Evolutionary conservation across 768 basidiomycete species (phyloP), one percentile per base, ranked within the genome.

Genomic region (Podaxis sp.): DNA sequence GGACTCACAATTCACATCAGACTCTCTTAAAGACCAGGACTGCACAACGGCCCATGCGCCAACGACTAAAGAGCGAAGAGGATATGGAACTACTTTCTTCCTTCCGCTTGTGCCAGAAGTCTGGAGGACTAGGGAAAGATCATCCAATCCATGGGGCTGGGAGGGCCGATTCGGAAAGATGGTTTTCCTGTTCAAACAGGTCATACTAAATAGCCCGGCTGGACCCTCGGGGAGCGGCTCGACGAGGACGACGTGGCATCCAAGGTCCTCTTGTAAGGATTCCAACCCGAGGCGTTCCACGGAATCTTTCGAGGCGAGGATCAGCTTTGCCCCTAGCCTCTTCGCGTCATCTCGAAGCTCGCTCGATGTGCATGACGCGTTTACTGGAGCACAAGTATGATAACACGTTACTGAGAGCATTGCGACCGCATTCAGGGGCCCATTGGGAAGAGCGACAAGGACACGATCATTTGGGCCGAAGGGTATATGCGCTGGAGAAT

Each of bases 41-140:
- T 74, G 69, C 0, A 77, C 72, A 5, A 80, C 78, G 52, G 72
- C 74, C 67, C 75, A 77, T 6, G 79, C 76, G 6, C 79, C 79
- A 23, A 79, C 73, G 55, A 81, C 71, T 51, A 81, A 66, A 1
- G 75, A 72, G 11, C 72, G 72, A 32, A 80, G 71, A 4, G 75
- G 71, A 61, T 80, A 80, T 2, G 77, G 77, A 5, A 80, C 79
- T 27, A 78, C 77, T 66, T 81, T 81, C 68, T 81, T 81, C 70
- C 74, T 78, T 3, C 83, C 83, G 56, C 82, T 85, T 25, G 84
- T 85, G 0, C 84, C 84, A 37, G 80, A 82, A 1, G 84, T 86
- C 63, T 84, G 83, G 38, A 86, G 69, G n/a, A 86, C 78, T 5
- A 86, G 72, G 2, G 81, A 79, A 36, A 77, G 75, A 65, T 84